Percentiles rank a stretch among this genome's conserved stretches.
phyloP scores from a whole-genome alignment of 1,139 yeast genomes.

The Nakaseomyces kungkrabaensis region DNA sequence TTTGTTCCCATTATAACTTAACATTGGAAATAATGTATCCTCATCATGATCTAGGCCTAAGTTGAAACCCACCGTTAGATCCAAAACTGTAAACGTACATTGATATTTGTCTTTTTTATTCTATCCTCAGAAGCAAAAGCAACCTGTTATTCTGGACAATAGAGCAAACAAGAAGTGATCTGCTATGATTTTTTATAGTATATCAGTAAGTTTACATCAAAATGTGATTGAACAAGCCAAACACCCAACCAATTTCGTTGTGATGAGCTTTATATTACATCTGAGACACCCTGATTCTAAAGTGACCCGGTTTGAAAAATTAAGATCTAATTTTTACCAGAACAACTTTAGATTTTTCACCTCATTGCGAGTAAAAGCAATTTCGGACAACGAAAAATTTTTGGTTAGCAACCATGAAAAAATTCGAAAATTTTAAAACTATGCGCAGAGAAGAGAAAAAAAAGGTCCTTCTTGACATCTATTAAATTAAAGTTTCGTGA shows the following conservation, averaged over 20 bases:
- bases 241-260: no score
- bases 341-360: background rate
- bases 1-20: conserved; percentile 10
- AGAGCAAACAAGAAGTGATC: no score
- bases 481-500: no score
- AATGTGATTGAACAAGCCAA: no score
- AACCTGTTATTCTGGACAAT: no score
- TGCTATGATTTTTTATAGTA: no score
- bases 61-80: conserved; percentile 71
- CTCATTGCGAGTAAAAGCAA: background rate
- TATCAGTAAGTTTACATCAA: no score
- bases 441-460: background rate
- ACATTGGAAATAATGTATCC: conserved; percentile 36
- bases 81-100: conserved; percentile 47
- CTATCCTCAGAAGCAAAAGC: no score
- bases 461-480: background rate
- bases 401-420: background rate
- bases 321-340: background rate
- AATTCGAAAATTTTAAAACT: background rate
- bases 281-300: no score
- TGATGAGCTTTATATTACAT: no score
- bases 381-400: background rate
- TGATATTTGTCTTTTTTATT: background rate
- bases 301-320: background rate
- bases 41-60: conserved; percentile 52